Evolutionary conservation across 305 asterid genomes (phyloP).

Genomic region (Fraxinus dipetala): DNA sequence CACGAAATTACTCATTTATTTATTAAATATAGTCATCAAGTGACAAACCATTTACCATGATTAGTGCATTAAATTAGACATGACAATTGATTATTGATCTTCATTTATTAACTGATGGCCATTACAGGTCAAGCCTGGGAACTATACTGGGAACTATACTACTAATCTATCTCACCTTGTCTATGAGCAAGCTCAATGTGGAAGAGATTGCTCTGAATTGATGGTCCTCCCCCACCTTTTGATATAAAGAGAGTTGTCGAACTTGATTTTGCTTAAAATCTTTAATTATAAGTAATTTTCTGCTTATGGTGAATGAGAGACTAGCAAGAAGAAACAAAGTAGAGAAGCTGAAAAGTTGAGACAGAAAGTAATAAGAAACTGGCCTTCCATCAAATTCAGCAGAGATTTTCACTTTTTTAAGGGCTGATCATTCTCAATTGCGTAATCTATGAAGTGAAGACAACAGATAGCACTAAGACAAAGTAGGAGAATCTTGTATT

Average conservation of each 20-base stretch:
- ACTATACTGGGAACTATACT: conserved; percentile 29
- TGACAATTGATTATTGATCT: background rate
- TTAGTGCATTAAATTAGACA: background rate
- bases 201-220: conserved; percentile 17
- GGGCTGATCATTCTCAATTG: background rate
- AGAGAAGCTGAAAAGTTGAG: background rate
- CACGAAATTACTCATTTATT: background rate
- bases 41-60: background rate
- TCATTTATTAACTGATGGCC: background rate
- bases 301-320: background rate
- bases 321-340: background rate
- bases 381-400: background rate
- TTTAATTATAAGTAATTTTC: background rate
- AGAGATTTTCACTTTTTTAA: background rate
- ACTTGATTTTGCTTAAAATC: background rate
- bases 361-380: background rate
- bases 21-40: background rate
- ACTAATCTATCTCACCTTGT: conserved; percentile 25
- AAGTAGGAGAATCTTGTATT: background rate
- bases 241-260: background rate
- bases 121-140: conserved; percentile 30
- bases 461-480: background rate
- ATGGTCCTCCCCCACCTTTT: background rate
- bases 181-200: conserved; percentile 5
- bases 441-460: background rate